A percentile compares a stretch with the other conserved stretches of the same genome.
phyloP scores from a whole-genome alignment of 257 asterid species.

The Nicotiana paniculata region DNA sequence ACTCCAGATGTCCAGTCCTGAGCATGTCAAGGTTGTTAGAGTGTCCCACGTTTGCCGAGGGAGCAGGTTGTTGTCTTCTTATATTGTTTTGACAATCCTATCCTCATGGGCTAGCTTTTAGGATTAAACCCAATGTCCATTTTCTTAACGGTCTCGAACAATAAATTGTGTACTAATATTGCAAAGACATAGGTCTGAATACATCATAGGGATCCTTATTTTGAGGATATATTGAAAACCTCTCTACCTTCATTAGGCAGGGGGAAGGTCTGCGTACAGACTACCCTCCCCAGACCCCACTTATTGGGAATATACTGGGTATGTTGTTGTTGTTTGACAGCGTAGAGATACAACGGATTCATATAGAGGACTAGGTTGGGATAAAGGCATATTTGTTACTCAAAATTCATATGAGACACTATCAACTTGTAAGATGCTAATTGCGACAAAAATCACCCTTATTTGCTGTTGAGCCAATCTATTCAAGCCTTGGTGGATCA shows the following conservation, averaged over 20 bases:
- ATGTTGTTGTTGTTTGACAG: no score
- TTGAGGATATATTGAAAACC: no score
- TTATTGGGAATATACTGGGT: no score
- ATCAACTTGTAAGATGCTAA: constrained; percentile 5
- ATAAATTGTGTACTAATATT: no score
- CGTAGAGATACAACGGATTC: neutral
- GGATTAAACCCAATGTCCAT: no score
- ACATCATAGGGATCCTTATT: no score
- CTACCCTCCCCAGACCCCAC: no score
- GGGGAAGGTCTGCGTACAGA: no score
- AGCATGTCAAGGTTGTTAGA: neutral
- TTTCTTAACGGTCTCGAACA: no score
- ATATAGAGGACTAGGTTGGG: neutral
- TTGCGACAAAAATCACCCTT: neutral
- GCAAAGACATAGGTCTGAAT: no score
- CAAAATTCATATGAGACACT: neutral
- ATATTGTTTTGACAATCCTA: neutral
- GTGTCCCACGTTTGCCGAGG: no score
- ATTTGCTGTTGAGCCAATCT: neutral
- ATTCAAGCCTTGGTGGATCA: neutral
- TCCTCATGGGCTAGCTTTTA: neutral
- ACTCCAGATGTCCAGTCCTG: neutral
- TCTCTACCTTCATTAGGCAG: no score
- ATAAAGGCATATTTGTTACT: neutral
- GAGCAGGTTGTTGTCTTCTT: neutral